Percentiles rank a stretch among this genome's conserved stretches.
Conservation (phyloP, 192 early-diverging fungal species). For the Allomyces arbusculus region DNA sequence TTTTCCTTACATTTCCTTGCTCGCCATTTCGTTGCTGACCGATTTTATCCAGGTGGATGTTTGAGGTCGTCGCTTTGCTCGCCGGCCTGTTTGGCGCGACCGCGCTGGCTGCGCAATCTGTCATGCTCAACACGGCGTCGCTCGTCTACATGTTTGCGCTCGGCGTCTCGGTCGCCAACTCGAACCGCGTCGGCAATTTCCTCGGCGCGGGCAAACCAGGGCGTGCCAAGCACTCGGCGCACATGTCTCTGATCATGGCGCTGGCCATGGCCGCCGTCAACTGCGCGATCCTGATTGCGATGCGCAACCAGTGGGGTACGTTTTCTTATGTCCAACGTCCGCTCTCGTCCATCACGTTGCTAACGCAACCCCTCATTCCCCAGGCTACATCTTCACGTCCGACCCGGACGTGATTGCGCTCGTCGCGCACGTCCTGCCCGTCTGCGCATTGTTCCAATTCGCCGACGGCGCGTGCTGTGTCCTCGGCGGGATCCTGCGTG, state of each 20-base stretch:
- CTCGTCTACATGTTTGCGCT: slow-evolving; percentile 55
- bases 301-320: slow-evolving; percentile 37
- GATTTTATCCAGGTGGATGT: slow-evolving; percentile 18
- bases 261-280: slow-evolving; percentile 29
- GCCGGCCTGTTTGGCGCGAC: slow-evolving; percentile 57
- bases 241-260: slow-evolving; percentile 23
- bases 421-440: slow-evolving; percentile 53
- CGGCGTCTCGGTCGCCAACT: slow-evolving; percentile 57
- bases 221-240: slow-evolving; percentile 28
- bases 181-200: slow-evolving; percentile 62
- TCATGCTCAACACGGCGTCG: slow-evolving; percentile 51
- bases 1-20: too few relatives aligned
- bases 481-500: slow-evolving; percentile 50
- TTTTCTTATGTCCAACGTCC: not conserved
- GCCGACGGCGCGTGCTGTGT: slow-evolving; percentile 13
- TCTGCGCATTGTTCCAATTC: slow-evolving; percentile 54
- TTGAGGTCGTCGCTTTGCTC: slow-evolving; percentile 49
- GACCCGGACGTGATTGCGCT: slow-evolving; percentile 44
- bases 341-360: too few relatives aligned
- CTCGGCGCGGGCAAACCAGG: slow-evolving; percentile 30
- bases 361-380: too few relatives aligned
- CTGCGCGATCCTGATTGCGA: slow-evolving; percentile 22
- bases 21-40: not conserved
- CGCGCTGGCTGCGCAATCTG: slow-evolving; percentile 61
- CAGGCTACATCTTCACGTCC: slow-evolving; percentile 33